Evolutionary conservation across 1,284 basidiomycete species (phyloP).

Genomic region (Cyathus olla): DNA sequence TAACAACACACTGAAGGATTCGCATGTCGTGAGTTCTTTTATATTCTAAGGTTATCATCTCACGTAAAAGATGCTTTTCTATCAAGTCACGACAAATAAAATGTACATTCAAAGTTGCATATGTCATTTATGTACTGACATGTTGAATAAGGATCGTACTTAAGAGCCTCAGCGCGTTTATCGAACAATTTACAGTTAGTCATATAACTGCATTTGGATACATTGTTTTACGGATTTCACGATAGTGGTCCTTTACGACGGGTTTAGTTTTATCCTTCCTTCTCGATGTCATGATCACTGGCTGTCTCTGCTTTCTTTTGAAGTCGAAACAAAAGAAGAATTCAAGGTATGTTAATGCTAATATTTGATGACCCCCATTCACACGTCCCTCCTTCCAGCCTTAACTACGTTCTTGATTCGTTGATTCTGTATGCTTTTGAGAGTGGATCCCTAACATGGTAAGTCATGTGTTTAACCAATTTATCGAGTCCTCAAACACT

Average conservation of each 20-base stretch:
- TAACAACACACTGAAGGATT: background rate
- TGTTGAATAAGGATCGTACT: conserved; percentile 24
- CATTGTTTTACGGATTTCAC: background rate
- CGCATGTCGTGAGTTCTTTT: background rate
- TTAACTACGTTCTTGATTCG: conserved; percentile 55
- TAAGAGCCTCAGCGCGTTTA: conserved; percentile 18
- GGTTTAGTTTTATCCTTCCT: conserved; percentile 55
- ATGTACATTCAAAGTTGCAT: background rate
- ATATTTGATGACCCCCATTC: background rate
- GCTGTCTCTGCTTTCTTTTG: conserved; percentile 52
- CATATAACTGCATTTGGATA: background rate
- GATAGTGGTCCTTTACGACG: conserved; percentile 56
- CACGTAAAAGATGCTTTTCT: background rate
- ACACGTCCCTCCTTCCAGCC: conserved; percentile 30
- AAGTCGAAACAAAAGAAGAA: conserved; percentile 37
- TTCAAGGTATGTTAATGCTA: conserved; percentile 3
- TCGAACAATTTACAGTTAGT: conserved; percentile 21
- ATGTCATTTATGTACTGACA: conserved; percentile 32
- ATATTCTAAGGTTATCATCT: background rate
- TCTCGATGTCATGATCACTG: conserved; percentile 55
- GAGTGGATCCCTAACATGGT: conserved; percentile 58
- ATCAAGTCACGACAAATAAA: background rate
- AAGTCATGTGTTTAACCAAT: conserved; percentile 5
- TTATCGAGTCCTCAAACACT: background rate
- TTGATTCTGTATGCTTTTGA: conserved; percentile 60